Evolutionary conservation across 2,329 filamentous ascomycete genomes (phyloP).

Genomic region (Hansfordia pulvinata): DNA sequence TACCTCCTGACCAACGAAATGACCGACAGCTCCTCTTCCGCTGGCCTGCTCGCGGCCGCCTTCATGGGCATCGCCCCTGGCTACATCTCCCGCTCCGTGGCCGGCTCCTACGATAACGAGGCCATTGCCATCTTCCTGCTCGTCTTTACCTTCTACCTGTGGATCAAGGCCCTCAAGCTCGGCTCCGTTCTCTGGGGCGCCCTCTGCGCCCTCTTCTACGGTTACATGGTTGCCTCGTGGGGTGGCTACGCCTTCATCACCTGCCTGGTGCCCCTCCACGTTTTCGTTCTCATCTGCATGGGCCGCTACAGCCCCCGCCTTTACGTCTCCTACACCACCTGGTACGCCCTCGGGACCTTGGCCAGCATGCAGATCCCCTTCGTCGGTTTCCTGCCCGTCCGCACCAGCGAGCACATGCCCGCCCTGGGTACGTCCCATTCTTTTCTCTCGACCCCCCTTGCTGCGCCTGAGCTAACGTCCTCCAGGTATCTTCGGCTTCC

Average conservation of each 20-base stretch:
- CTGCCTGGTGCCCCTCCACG: slow-evolving; percentile 86
- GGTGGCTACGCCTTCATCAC: slow-evolving; percentile 99
- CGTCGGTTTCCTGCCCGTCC: slow-evolving; percentile 90
- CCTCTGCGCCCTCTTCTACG: slow-evolving; percentile 89
- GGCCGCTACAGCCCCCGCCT: slow-evolving; percentile 86
- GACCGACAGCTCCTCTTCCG: slow-evolving; percentile 87
- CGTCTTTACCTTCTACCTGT: slow-evolving; percentile 96
- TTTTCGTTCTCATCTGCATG: slow-evolving; percentile 91
- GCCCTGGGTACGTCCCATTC: slow-evolving; percentile 57
- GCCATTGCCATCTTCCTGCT: slow-evolving; percentile 98
- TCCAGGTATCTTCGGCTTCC: slow-evolving; percentile 80
- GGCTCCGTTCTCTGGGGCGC: slow-evolving; percentile 96
- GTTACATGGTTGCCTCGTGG: slow-evolving; percentile 99
- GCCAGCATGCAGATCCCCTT: slow-evolving; percentile 99
- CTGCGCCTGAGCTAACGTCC: slow-evolving; percentile 6
- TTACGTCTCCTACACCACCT: slow-evolving; percentile 94
- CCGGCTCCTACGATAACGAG: slow-evolving; percentile 98
- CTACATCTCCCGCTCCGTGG: slow-evolving; percentile 95
- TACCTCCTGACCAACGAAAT: slow-evolving; percentile 97
- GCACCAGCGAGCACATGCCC: slow-evolving; percentile 97
- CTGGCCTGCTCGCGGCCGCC: slow-evolving; percentile 80
- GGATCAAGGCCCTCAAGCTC: slow-evolving; percentile 96
- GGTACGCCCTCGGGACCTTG: slow-evolving; percentile 91
- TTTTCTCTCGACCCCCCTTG: neutral
- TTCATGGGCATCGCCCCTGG: slow-evolving; percentile 98